A percentile compares a stretch with the other conserved stretches of the same genome.
These are phyloP conservation scores for Kalmusia sp. DNA, from an alignment of 2,329 filamentous ascomycete genomes.

Conservation along the genomic window DNA sequence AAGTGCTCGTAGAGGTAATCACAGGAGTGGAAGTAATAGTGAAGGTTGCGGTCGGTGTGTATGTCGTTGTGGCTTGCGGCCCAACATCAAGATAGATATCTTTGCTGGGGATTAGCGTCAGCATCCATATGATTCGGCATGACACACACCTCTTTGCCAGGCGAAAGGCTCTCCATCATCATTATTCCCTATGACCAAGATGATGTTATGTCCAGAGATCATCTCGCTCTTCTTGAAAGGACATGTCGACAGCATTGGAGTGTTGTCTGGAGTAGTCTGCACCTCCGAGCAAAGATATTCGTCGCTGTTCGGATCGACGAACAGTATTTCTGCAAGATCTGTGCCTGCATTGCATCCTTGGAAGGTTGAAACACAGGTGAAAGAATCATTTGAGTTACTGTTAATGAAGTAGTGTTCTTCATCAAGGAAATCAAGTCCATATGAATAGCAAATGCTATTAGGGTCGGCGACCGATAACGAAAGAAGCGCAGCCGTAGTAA, in stretches of 20 bases:
- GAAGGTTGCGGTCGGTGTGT: constrained; percentile 43
- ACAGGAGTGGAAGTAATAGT: constrained; percentile 38
- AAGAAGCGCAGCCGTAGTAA: constrained; percentile 31
- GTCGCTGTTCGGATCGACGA: constrained; percentile 50
- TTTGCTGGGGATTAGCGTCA: constrained; percentile 6
- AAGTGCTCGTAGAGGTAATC: constrained; percentile 28
- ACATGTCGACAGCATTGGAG: constrained; percentile 50
- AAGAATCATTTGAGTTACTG: constrained; percentile 47
- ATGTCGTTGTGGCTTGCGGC: constrained; percentile 38
- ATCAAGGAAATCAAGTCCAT: constrained; percentile 53
- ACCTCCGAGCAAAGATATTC: constrained; percentile 53
- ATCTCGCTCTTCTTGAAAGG: constrained; percentile 53
- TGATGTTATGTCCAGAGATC: constrained; percentile 52
- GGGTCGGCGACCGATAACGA: constrained; percentile 30
- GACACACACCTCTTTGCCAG: constrained; percentile 50
- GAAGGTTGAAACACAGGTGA: constrained; percentile 54
- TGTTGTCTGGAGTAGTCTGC: constrained; percentile 48
- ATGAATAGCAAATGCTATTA: constrained; percentile 43
- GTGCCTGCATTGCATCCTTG: constrained; percentile 48
- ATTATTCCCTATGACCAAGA: constrained; percentile 55
- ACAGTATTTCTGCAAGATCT: constrained; percentile 49
- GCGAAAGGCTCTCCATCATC: constrained; percentile 53
- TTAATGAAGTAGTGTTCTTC: constrained; percentile 56
- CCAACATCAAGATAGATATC: constrained; percentile 44
- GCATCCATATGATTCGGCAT: constrained; percentile 9